Evolutionary conservation across 208 protist species (phyloP).

Genomic region (Trypanosoma lewisi): DNA sequence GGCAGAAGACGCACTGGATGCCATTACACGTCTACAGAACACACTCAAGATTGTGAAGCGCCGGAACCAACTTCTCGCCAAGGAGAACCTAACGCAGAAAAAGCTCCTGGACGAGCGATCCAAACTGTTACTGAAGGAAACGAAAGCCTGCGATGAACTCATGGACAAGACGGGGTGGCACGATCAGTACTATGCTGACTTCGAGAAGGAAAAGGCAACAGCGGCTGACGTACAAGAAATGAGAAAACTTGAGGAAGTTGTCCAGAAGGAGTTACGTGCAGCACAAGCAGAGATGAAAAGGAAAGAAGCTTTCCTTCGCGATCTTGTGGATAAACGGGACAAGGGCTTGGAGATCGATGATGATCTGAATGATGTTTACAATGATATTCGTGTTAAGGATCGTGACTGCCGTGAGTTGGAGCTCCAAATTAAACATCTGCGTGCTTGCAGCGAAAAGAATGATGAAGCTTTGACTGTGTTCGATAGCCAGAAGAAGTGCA

Average conservation of each 20-base stretch:
- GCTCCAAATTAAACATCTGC: slow-evolving; percentile 51
- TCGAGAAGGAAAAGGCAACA: slow-evolving; percentile 35
- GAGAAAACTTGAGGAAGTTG: slow-evolving; percentile 42
- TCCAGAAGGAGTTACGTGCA: slow-evolving; percentile 62
- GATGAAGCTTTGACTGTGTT: slow-evolving; percentile 48
- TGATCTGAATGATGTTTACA: slow-evolving; percentile 56
- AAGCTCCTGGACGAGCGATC: slow-evolving; percentile 53
- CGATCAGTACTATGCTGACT: slow-evolving; percentile 36
- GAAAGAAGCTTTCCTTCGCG: slow-evolving; percentile 55
- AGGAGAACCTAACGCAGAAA: slow-evolving; percentile 71
- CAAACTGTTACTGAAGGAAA: slow-evolving; percentile 45
- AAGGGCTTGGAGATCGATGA: slow-evolving; percentile 44
- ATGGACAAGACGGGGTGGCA: slow-evolving; percentile 70
- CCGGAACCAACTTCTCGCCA: slow-evolving; percentile 70
- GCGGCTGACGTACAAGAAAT: slow-evolving; percentile 61
- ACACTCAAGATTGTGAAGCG: slow-evolving; percentile 79
- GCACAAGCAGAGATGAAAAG: slow-evolving; percentile 60
- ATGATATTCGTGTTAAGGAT: slow-evolving; percentile 69
- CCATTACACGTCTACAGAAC: slow-evolving; percentile 82
- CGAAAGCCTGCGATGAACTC: slow-evolving; percentile 44
- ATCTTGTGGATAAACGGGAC: slow-evolving; percentile 45
- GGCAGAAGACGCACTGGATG: slow-evolving; percentile 83
- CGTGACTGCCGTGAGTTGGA: slow-evolving; percentile 68
- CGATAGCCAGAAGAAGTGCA: slow-evolving; percentile 29
- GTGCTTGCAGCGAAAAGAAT: slow-evolving; percentile 37